Evolutionary conservation across 306 rosid genomes (phyloP).

Genomic region (Prinsepia uniflora): DNA sequence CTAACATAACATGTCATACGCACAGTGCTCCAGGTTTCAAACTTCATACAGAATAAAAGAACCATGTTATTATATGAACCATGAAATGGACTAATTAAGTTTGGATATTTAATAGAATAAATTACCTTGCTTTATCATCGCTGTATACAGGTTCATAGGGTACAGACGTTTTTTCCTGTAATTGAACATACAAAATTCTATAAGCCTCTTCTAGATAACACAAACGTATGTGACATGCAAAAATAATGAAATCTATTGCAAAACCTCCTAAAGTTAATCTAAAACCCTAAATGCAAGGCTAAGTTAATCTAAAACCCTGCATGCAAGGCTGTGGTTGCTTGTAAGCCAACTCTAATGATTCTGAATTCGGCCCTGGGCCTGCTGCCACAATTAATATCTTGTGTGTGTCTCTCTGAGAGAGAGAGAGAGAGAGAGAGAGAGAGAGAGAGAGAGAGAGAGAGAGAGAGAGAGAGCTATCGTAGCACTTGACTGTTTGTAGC

Average conservation of each 20-base stretch:
- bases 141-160: constrained; percentile 47
- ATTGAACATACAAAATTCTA: constrained; percentile 2
- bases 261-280: not conserved
- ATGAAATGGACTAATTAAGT: not conserved
- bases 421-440: not conserved
- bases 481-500: constrained; percentile 12
- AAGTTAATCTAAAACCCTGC: not conserved
- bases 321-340: not conserved
- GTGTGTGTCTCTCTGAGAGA: not conserved
- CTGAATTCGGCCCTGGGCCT: not conserved
- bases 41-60: not conserved
- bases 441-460: not conserved
- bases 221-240: not conserved
- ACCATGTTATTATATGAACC: not conserved
- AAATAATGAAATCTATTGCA: not conserved
- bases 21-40: not conserved
- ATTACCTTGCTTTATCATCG: constrained; percentile 49
- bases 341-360: not conserved
- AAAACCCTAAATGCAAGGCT: not conserved
- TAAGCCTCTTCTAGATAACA: not conserved
- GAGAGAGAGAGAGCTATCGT: not conserved
- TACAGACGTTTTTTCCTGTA: constrained; percentile 40
- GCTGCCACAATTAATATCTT: not conserved
- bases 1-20: not conserved
- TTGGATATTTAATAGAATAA: not conserved